These are phyloP conservation scores for Auxenochlorella protothecoides DNA, from an alignment of 139 green algal species.

Conservation along the genomic window DNA sequence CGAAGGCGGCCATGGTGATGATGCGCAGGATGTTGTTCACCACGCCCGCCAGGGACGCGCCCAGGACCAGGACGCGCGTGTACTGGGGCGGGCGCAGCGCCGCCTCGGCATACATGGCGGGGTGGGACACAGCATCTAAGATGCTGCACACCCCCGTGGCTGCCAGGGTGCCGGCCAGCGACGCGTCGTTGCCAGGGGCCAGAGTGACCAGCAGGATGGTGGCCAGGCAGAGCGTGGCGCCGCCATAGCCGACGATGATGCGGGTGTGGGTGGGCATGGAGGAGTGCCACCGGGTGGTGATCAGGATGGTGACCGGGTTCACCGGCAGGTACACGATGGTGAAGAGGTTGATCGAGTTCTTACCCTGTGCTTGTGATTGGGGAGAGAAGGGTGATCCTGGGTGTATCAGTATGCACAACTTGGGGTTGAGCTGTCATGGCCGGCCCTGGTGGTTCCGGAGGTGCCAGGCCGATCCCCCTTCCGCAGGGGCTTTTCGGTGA, in stretches of 20 bases:
- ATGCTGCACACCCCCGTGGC: background rate
- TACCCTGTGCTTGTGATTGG: background rate
- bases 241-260: background rate
- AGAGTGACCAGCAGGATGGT: background rate
- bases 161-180: background rate
- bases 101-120: background rate
- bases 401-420: too few relatives aligned
- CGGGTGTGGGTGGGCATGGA: background rate
- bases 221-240: background rate
- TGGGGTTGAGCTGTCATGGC: too few relatives aligned
- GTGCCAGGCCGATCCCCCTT: too few relatives aligned
- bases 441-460: too few relatives aligned
- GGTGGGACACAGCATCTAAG: background rate
- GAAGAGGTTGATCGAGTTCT: background rate
- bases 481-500: too few relatives aligned
- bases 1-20: constrained; percentile 51
- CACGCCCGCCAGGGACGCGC: constrained; percentile 39
- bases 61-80: background rate
- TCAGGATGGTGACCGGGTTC: background rate
- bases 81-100: background rate
- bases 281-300: background rate
- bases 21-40: constrained; percentile 56
- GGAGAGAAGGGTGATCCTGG: too few relatives aligned
- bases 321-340: background rate
- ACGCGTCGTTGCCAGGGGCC: background rate